A percentile compares a stretch with the other conserved stretches of the same genome.
Conservation (phyloP, 495 filamentous ascomycete genomes). For the Neurospora hispaniola region DNA sequence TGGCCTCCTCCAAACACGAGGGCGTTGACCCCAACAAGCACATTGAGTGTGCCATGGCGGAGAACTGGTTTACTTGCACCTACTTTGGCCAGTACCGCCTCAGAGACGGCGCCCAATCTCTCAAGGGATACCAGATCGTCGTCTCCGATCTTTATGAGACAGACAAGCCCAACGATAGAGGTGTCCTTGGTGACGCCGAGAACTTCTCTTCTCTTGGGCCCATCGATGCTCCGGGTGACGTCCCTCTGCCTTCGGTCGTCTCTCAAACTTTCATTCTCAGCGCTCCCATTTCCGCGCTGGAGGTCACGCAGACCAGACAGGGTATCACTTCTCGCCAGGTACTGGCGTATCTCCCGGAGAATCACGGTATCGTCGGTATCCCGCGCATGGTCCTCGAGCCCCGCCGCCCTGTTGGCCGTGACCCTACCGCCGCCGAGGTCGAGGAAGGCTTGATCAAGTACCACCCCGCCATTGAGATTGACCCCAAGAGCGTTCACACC, state of each 20-base stretch:
- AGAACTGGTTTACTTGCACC: constrained; percentile 96
- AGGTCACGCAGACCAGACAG: constrained; percentile 81
- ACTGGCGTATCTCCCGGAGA: constrained; percentile 60
- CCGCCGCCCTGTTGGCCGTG: constrained; percentile 75
- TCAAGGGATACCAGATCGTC: constrained; percentile 80
- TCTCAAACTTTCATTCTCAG: constrained; percentile 72
- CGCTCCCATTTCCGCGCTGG: constrained; percentile 62
- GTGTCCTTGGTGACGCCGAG: constrained; percentile 51
- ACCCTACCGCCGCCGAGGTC: constrained; percentile 63
- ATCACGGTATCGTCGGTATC: constrained; percentile 65
- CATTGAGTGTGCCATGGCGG: constrained; percentile 66
- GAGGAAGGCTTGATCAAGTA: constrained; percentile 82
- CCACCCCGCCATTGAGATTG: constrained; percentile 65
- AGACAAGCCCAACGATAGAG: constrained; percentile 70
- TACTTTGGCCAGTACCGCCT: constrained; percentile 55
- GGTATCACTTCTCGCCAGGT: constrained; percentile 82
- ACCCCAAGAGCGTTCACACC: constrained; percentile 70
- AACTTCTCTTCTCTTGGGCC: constrained; percentile 67
- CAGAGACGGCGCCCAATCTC: constrained; percentile 40
- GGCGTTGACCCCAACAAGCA: constrained; percentile 66
- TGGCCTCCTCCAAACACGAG: constrained; percentile 58
- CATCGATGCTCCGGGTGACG: constrained; percentile 31
- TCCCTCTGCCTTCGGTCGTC: constrained; percentile 53
- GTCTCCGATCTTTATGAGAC: constrained; percentile 89
- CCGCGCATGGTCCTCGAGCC: constrained; percentile 73